Evolutionary conservation across 2,329 filamentous ascomycete species (phyloP).

Genomic region (Colletotrichum navitas): DNA sequence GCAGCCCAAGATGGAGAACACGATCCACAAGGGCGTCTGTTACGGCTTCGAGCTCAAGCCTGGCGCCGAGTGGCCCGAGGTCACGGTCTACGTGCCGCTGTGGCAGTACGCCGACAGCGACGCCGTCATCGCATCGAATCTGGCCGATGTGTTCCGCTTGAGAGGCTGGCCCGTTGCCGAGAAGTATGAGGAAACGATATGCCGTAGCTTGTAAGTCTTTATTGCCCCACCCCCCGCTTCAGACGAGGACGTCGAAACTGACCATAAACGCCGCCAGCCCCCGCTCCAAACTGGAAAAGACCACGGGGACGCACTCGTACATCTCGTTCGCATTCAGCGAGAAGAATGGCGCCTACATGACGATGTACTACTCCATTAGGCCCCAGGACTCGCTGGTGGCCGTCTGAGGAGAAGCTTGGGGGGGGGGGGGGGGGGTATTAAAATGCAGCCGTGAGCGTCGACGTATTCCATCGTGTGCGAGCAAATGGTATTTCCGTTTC

Average conservation of each 20-base stretch:
- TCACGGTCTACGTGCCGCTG: slow-evolving; percentile 48
- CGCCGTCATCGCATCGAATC: slow-evolving; percentile 32
- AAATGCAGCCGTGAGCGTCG: neutral
- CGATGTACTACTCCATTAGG: slow-evolving; percentile 43
- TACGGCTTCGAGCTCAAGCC: slow-evolving; percentile 48
- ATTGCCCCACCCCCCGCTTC: too few relatives aligned
- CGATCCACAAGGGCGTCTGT: slow-evolving; percentile 44
- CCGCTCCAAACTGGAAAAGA: slow-evolving; percentile 23
- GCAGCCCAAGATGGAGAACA: slow-evolving; percentile 30
- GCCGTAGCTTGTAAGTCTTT: slow-evolving; percentile 39
- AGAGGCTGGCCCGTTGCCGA: slow-evolving; percentile 41
- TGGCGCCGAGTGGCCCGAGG: slow-evolving; percentile 44
- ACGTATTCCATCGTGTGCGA: neutral
- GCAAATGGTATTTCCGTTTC: neutral
- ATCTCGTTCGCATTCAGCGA: slow-evolving; percentile 43
- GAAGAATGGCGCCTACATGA: slow-evolving; percentile 43
- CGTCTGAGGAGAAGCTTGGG: slow-evolving; percentile 22
- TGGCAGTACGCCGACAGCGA: slow-evolving; percentile 45
- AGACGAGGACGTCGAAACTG: slow-evolving; percentile 2
- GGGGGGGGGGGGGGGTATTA: neutral
- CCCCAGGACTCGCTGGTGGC: slow-evolving; percentile 33
- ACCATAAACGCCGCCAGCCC: slow-evolving; percentile 22
- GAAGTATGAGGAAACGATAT: slow-evolving; percentile 35
- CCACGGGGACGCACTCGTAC: slow-evolving; percentile 41
- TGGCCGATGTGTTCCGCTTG: slow-evolving; percentile 34